Base-by-base conservation (phyloP, 1,284 basidiomycete species). In the Cryptococcus floricola region DNA sequence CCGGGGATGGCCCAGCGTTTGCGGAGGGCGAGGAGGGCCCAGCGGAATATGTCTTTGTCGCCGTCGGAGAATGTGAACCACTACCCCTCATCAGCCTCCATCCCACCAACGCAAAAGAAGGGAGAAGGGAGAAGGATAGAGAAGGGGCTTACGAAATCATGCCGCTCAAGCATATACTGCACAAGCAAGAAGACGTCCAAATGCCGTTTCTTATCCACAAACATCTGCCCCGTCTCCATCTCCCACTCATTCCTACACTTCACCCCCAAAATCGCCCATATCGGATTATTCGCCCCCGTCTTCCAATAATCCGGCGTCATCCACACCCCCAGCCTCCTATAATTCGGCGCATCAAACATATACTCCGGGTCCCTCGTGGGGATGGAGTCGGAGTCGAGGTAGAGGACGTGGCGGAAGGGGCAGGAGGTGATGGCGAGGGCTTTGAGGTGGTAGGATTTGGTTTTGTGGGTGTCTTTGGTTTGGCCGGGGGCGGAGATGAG, bases 1-100 rank as follows among this genome's bases (percentile, higher is more conserved):
- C 79, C 80, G 0, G 80, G 80, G 4, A 80, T 73, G 7, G 73
- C 80, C 80, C 80, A 81, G 27, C 80, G 74, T 58, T 81, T 81
- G 9, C 80, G 67, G 1, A 81, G 68, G 3, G 77, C 73, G 10
- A 80, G 69, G 58, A 80, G 63, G 0, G 78, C 76, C 69, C 77
- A 81, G 38, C 80, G 70, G 69, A 81, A 80, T 23, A 80, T 73
- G 57, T 81, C 80, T 66, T 81, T 81, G 65, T 80, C 79, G 28
- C 80, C 80, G 59, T 81, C 80, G 5, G 77, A 78, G 55, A 78
- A 77, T 51, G 68, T 70, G 71, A 79, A 81, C 75, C 79, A 81
- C 63, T 75, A 71, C 12, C 28, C 44, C 1, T 19, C 14, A 1
- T 46, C 14, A 19, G 44, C 14, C 14, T 13, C 25, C 8, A 4